These are phyloP conservation scores for Anisogramma anomala DNA, from an alignment of 2,329 filamentous ascomycete species.

Conservation along the genomic window DNA sequence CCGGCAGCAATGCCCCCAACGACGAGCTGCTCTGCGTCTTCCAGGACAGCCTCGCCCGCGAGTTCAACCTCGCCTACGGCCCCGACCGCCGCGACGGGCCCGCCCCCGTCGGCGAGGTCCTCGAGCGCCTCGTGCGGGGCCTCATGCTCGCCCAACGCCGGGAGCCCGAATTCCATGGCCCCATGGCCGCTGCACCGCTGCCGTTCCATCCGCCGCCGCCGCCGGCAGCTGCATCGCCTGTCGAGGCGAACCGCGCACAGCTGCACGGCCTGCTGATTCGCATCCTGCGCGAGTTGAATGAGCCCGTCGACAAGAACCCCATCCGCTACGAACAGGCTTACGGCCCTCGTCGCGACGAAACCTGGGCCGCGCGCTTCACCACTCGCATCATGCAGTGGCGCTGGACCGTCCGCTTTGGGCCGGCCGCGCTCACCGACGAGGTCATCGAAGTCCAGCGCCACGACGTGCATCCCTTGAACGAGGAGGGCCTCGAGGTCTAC, in stretches of 20 bases:
- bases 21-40: constrained; percentile 13
- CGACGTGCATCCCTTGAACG: constrained; percentile 10
- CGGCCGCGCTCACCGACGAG: constrained; percentile 2
- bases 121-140: constrained; percentile 12
- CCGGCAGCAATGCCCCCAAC: constrained; percentile 5
- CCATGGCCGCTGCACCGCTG: not conserved
- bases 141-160: constrained; percentile 10
- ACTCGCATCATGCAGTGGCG: constrained; percentile 14
- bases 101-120: constrained; percentile 11
- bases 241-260: not conserved
- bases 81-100: constrained; percentile 4
- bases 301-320: constrained; percentile 2
- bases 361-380: constrained; percentile 11
- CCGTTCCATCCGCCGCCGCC: not conserved
- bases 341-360: constrained; percentile 10
- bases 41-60: constrained; percentile 12
- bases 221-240: not conserved
- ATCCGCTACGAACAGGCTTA: constrained; percentile 10
- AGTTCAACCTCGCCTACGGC: constrained; percentile 11
- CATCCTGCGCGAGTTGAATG: constrained; percentile 8
- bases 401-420: constrained; percentile 5
- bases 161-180: not conserved
- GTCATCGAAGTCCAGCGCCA: constrained; percentile 7
- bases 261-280: constrained; percentile 8
- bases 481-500: constrained; percentile 13